A percentile compares a stretch with the other conserved stretches of the same genome.
phyloP scores from a whole-genome alignment of 345 rosid genomes.

The Tarenaya hassleriana region DNA sequence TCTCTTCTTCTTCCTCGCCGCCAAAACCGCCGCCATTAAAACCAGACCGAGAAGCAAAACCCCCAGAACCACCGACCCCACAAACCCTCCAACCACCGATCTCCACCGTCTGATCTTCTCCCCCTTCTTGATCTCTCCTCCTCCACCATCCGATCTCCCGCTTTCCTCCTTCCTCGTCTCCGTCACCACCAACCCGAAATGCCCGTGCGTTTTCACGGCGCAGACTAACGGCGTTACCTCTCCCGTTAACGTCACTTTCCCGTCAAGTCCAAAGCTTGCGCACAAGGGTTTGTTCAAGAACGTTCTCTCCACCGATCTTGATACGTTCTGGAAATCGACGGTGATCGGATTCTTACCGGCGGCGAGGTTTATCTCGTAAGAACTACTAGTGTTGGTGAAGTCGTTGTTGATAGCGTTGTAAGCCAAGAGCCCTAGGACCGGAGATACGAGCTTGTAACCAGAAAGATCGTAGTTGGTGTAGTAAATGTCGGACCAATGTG shows the following conservation, averaged over 20 bases:
- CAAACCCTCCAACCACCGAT: conserved; percentile 62
- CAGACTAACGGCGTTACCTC: conserved; percentile 54
- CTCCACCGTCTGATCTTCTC: conserved; percentile 64
- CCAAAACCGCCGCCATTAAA: conserved; percentile 53
- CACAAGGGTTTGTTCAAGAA: conserved; percentile 48
- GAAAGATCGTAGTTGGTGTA: conserved; percentile 62
- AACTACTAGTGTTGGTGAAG: conserved; percentile 31
- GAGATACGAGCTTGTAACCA: conserved; percentile 71
- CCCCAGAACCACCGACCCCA: conserved; percentile 62
- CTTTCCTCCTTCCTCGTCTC: conserved; percentile 24
- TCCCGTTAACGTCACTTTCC: conserved; percentile 45
- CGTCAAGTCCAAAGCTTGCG: conserved; percentile 58
- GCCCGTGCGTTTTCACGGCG: conserved; percentile 54
- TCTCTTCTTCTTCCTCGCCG: conserved; percentile 76
- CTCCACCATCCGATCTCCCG: conserved; percentile 47
- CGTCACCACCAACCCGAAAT: conserved; percentile 65
- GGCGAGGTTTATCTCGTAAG: conserved; percentile 54
- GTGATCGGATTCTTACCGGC: conserved; percentile 44
- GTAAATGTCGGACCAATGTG: conserved; percentile 67
- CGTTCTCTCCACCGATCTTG: conserved; percentile 17
- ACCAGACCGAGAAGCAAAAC: conserved; percentile 59
- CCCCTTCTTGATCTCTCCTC: conserved; percentile 23
- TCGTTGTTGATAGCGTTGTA: conserved; percentile 44
- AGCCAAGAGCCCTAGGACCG: conserved; percentile 73
- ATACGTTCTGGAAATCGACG: conserved; percentile 44